Evolutionary conservation across 164 flowering plant species (phyloP).

Genomic region (Vitis rupestris): DNA sequence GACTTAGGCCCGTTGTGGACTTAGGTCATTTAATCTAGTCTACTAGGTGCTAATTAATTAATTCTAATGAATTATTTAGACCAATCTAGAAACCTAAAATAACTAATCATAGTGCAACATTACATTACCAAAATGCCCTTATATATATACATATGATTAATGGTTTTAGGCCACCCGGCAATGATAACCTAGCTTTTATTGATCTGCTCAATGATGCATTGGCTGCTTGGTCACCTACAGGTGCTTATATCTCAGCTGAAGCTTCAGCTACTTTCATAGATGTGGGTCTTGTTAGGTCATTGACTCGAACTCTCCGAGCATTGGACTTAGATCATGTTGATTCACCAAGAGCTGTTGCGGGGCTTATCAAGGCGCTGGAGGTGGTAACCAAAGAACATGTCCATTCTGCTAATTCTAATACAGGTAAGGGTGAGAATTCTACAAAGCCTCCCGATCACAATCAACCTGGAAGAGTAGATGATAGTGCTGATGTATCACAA

Average conservation of each 20-base stretch:
- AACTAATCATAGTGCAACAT: too few species aligned
- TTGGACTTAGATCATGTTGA: slow-evolving; percentile 88
- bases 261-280: slow-evolving; percentile 87
- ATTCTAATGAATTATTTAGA: slow-evolving; percentile 3
- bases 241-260: slow-evolving; percentile 78
- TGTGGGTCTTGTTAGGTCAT: slow-evolving; percentile 74
- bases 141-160: too few species aligned
- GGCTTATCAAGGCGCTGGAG: slow-evolving; percentile 81
- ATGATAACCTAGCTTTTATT: slow-evolving; percentile 55
- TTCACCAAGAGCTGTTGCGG: slow-evolving; percentile 77
- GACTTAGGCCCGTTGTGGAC: too few species aligned
- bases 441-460: slow-evolving; percentile 49
- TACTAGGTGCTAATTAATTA: slow-evolving; percentile 17
- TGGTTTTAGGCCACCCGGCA: slow-evolving; percentile 57
- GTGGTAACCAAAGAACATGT: slow-evolving; percentile 86
- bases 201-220: slow-evolving; percentile 86
- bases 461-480: slow-evolving; percentile 41
- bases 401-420: slow-evolving; percentile 51
- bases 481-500: slow-evolving; percentile 39
- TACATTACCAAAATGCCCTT: too few species aligned
- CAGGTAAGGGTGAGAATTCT: slow-evolving; percentile 53
- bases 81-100: too few species aligned
- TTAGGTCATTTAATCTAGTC: too few species aligned
- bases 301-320: slow-evolving; percentile 67
- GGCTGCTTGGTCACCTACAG: slow-evolving; percentile 80